Conservation (phyloP, 2,329 filamentous ascomycete species). For the Trichophaea hybrida region DNA sequence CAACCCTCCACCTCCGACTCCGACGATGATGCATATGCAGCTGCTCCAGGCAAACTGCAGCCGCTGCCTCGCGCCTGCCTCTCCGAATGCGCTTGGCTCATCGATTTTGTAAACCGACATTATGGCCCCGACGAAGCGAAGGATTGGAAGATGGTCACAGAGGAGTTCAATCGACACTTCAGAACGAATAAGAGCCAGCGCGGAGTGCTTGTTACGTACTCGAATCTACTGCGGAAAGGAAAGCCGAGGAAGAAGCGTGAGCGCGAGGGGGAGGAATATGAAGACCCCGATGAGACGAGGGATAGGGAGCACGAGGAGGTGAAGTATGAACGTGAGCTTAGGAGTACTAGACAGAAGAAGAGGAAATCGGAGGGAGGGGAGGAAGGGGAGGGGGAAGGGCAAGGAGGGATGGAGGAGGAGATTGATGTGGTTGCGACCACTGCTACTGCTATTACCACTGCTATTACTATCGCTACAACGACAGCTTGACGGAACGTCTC, state of each 20-base stretch:
- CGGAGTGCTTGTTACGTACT: neutral
- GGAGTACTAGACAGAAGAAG: no score
- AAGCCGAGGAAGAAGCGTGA: neutral
- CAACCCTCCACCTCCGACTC: no score
- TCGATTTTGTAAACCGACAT: neutral
- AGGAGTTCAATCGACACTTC: neutral
- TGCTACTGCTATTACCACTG: no score
- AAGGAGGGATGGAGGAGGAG: no score
- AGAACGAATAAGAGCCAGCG: neutral
- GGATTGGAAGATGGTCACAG: neutral
- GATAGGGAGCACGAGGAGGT: no score
- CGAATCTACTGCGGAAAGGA: neutral
- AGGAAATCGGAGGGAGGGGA: no score
- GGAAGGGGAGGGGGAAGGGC: no score
- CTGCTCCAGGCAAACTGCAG: constrained; percentile 20
- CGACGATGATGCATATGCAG: no score
- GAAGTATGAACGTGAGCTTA: no score
- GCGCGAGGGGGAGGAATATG: neutral
- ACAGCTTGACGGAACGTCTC: no score
- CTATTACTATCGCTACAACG: no score
- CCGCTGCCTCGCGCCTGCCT: neutral
- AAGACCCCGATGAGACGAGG: neutral
- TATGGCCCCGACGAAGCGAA: neutral
- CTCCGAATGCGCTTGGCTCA: neutral
- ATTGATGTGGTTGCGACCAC: no score